Percentiles rank a stretch among this genome's conserved stretches.
These are phyloP conservation scores for Physcia stellaris DNA, from an alignment of 495 filamentous ascomycete species.

Conservation along the genomic window DNA sequence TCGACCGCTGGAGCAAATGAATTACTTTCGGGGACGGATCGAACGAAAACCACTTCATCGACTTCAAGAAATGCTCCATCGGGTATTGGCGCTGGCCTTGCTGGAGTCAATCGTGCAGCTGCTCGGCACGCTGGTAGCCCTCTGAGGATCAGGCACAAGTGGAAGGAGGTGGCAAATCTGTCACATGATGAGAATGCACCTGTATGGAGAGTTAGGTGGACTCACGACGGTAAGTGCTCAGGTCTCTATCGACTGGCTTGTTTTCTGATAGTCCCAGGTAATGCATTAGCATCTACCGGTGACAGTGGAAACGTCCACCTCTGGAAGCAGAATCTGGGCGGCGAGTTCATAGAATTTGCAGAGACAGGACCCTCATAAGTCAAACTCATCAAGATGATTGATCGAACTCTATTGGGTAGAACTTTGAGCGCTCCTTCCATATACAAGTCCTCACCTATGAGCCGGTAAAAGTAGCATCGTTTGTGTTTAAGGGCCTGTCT, in stretches of 20 bases:
- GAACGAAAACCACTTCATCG: neutral
- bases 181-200: constrained; percentile 23
- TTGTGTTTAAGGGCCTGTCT: too few species aligned
- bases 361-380: constrained; percentile 21
- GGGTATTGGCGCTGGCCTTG: constrained; percentile 37
- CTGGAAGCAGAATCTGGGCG: constrained; percentile 35
- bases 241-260: neutral
- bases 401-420: neutral
- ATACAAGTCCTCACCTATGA: too few species aligned
- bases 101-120: constrained; percentile 24
- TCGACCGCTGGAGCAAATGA: neutral
- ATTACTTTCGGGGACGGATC: neutral
- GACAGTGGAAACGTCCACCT: constrained; percentile 36
- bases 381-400: too few species aligned
- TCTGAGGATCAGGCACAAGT: constrained; percentile 30
- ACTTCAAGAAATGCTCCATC: constrained; percentile 23
- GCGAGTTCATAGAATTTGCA: constrained; percentile 38
- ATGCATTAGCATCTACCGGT: constrained; percentile 34
- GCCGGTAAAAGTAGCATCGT: too few species aligned
- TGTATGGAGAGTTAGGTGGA: constrained; percentile 33
- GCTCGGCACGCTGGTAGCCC: constrained; percentile 22
- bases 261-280: constrained; percentile 21
- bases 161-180: constrained; percentile 28
- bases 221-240: constrained; percentile 17
- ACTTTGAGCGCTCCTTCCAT: neutral